Conservation (phyloP, 2,329 filamentous ascomycete species). For the Metarhizium guizhouense region DNA sequence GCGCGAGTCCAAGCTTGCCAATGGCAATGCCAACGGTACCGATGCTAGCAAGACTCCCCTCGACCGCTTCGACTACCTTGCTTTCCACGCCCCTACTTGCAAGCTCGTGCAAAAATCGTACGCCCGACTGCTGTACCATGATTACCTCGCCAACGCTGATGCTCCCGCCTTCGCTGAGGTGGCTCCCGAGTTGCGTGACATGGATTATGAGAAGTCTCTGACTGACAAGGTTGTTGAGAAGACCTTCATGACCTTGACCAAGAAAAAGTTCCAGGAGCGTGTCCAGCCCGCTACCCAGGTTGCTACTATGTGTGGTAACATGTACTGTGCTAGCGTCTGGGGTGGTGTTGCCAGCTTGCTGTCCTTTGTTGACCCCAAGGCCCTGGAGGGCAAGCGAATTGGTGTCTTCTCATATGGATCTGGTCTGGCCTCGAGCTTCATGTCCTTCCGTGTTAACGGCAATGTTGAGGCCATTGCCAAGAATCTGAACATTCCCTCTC, state of each 20-base stretch:
- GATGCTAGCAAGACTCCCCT: conserved; percentile 50
- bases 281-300: conserved; percentile 66
- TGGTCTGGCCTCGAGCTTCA: conserved; percentile 62
- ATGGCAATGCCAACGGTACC: conserved; percentile 41
- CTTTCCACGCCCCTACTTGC: conserved; percentile 80
- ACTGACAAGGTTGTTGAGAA: conserved; percentile 79
- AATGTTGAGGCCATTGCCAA: conserved; percentile 60
- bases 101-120: conserved; percentile 83
- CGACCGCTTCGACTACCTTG: conserved; percentile 75
- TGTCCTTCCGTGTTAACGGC: conserved; percentile 65
- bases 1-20: conserved; percentile 53
- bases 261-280: conserved; percentile 76
- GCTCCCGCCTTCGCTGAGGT: conserved; percentile 64
- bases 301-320: conserved; percentile 65
- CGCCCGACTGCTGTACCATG: conserved; percentile 75
- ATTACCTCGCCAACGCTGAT: conserved; percentile 65
- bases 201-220: conserved; percentile 72
- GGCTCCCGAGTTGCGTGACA: conserved; percentile 63
- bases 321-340: conserved; percentile 65
- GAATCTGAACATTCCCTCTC: conserved; percentile 59
- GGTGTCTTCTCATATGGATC: conserved; percentile 74
- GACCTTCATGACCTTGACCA: conserved; percentile 74
- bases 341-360: conserved; percentile 66
- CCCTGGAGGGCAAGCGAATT: conserved; percentile 62
- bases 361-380: conserved; percentile 51